phyloP scores from a whole-genome alignment of 2,329 filamentous ascomycete genomes.

The Thielaviopsis euricoi region DNA sequence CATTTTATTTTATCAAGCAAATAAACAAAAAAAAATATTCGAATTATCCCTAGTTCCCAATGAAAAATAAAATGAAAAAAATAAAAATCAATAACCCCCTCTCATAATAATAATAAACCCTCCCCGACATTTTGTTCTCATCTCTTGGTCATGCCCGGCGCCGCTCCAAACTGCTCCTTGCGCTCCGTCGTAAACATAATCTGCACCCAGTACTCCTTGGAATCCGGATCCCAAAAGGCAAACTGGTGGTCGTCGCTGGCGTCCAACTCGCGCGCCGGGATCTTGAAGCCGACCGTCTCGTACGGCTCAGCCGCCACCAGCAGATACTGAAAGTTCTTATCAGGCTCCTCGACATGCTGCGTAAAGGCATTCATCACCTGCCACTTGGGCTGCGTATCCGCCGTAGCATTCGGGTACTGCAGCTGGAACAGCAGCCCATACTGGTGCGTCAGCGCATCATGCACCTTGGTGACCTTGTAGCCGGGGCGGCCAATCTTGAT shows the following conservation, averaged over 20 bases:
- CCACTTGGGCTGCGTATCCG: slow-evolving; percentile 61
- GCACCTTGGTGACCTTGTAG: slow-evolving; percentile 94
- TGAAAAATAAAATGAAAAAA: no score
- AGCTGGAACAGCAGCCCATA: slow-evolving; percentile 89
- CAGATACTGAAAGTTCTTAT: slow-evolving; percentile 88
- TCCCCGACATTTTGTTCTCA: slow-evolving; percentile 15
- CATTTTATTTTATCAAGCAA: no score
- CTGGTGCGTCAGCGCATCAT: slow-evolving; percentile 77
- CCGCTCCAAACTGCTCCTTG: slow-evolving; percentile 68
- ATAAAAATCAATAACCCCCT: no score
- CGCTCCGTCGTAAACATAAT: slow-evolving; percentile 97
- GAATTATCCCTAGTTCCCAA: no score
- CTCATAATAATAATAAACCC: no score
- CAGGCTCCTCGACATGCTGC: slow-evolving; percentile 86
- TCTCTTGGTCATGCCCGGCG: slow-evolving; percentile 39
- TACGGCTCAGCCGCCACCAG: slow-evolving; percentile 93
- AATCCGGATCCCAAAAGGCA: slow-evolving; percentile 88
- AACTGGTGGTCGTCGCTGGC: slow-evolving; percentile 76
- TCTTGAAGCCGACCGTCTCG: slow-evolving; percentile 92
- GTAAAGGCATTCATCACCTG: slow-evolving; percentile 97
- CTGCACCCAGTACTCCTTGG: slow-evolving; percentile 95
- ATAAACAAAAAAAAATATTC: no score
- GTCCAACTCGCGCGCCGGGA: slow-evolving; percentile 87
- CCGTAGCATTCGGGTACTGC: slow-evolving; percentile 79
- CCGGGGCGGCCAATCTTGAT: slow-evolving; percentile 93